Evolutionary conservation across 2,329 filamentous ascomycete genomes (phyloP).

Genomic region (Fusarium hainanense): DNA sequence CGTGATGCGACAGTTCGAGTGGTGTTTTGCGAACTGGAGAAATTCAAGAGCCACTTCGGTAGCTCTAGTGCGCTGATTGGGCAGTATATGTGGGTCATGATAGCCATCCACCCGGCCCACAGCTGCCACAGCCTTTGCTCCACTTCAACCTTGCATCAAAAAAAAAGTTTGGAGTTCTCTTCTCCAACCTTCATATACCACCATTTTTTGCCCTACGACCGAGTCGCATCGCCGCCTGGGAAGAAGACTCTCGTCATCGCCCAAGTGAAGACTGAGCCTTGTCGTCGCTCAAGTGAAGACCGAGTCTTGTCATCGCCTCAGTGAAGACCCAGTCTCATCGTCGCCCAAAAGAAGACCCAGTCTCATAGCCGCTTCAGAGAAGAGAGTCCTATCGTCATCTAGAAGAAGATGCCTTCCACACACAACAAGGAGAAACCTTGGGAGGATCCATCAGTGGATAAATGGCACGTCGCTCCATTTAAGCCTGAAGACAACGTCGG

Average conservation of each 20-base stretch:
- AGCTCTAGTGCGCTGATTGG: slow-evolving; percentile 41
- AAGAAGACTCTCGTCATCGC: no score
- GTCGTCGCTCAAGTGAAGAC: no score
- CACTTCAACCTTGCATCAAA: slow-evolving; percentile 17
- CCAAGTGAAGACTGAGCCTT: no score
- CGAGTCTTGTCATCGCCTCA: no score
- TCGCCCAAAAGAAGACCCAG: background rate
- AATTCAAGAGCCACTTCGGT: slow-evolving; percentile 38
- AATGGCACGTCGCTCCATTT: no score
- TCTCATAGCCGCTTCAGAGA: rapidly evolving
- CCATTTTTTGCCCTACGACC: no score
- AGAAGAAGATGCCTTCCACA: slow-evolving; percentile 78
- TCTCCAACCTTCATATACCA: background rate
- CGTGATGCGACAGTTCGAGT: slow-evolving; percentile 9
- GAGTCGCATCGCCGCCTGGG: no score
- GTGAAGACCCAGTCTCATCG: background rate
- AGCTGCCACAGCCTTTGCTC: background rate
- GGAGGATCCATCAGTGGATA: slow-evolving; percentile 68
- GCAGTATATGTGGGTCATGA: slow-evolving; percentile 10
- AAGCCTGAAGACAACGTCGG: slow-evolving; percentile 83
- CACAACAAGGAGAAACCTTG: slow-evolving; percentile 85
- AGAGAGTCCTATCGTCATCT: no score
- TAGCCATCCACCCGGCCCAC: slow-evolving; percentile 37
- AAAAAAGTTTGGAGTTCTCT: slow-evolving; percentile 38
- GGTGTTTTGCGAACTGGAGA: slow-evolving; percentile 42